Percentiles rank a stretch among this genome's conserved stretches.
Evolutionary conservation across 1,139 yeast genomes (phyloP).

Genomic region (Meyerozyma sp.): DNA sequence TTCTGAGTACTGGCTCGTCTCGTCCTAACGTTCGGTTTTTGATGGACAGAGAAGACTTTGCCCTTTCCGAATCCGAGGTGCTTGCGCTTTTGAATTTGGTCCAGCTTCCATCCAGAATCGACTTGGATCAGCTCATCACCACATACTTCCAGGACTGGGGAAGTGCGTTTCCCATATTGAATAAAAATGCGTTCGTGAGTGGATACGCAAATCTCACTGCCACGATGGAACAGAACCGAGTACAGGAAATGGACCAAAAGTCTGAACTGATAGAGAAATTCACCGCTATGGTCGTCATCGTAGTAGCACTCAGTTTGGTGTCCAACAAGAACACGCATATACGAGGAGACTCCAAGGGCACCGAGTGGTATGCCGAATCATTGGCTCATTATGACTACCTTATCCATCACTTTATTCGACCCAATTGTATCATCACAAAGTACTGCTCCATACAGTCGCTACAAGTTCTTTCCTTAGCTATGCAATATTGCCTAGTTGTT

Average conservation of each 20-base stretch:
- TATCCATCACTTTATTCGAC: constrained; percentile 49
- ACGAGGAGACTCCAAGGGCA: neutral
- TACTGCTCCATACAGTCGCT: constrained; percentile 64
- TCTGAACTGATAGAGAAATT: constrained; percentile 47
- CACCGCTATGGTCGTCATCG: constrained; percentile 55
- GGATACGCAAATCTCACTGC: constrained; percentile 47
- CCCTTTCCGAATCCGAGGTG: neutral
- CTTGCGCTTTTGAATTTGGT: constrained; percentile 21
- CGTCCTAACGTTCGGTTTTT: neutral
- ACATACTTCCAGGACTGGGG: constrained; percentile 80
- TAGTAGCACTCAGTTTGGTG: constrained; percentile 55
- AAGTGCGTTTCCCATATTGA: constrained; percentile 60
- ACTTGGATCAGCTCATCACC: constrained; percentile 52
- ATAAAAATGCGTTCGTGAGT: constrained; percentile 56
- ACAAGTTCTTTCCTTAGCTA: constrained; percentile 63
- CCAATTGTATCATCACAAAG: constrained; percentile 46
- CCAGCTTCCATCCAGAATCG: constrained; percentile 51
- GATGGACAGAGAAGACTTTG: neutral
- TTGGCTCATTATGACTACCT: constrained; percentile 46
- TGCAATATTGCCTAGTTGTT: constrained; percentile 65
- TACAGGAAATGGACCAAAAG: constrained; percentile 6
- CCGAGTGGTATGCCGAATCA: neutral
- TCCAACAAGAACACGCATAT: constrained; percentile 26
- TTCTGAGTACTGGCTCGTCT: neutral
- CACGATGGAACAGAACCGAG: constrained; percentile 27